Evolutionary conservation across 2,329 filamentous ascomycete genomes (phyloP), one percentile per base, ranked within the genome.

Genomic region (Fusarium sp.): DNA sequence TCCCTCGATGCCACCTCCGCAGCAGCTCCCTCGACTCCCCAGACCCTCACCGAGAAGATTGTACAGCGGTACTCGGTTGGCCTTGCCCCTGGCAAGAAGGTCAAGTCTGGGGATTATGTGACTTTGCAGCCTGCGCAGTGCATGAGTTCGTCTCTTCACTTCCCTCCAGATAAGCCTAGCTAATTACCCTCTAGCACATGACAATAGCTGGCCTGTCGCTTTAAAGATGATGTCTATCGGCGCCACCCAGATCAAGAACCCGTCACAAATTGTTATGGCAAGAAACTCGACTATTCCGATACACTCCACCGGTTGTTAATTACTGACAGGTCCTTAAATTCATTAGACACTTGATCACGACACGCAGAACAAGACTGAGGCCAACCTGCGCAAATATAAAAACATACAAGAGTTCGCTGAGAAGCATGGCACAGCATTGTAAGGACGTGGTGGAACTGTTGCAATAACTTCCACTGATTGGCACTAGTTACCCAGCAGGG

Each of bases 21-120:
- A n/a, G 61, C 79, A 6, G 52, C 65, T 18, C 58, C 68, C n/a
- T 52, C 70, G 31, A 65, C 72, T 1, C 91, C 2, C 90, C 95
- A 97, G 84, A 98, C 94, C 6, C 84, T 98, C 68, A 97, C 94
- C 9, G 95, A 98, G 83, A 97, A 98, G 88, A 97, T 98, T 71
- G 92, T 98, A 0, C 95, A 98, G 82, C 85, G 88, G 25, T 92
- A 97, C 83, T 89, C 94, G 1, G 87, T 95, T 25, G 94, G 92
- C n/a, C 88, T 98, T 2, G 84, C 93, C 2, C 82, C 90, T 27
- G 94, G 91, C 70, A 97, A 97, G 85, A 86, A 88, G 68, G 93
- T 98, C 79, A 89, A 88, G 78, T 87, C 89, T 16, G 95, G 95
- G 79, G 95, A 98, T 87, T 98, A 97, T 86, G 91, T 98, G 67